phyloP scores from a whole-genome alignment of 371 early-diverging fungal species.

The Circinella umbellata region DNA sequence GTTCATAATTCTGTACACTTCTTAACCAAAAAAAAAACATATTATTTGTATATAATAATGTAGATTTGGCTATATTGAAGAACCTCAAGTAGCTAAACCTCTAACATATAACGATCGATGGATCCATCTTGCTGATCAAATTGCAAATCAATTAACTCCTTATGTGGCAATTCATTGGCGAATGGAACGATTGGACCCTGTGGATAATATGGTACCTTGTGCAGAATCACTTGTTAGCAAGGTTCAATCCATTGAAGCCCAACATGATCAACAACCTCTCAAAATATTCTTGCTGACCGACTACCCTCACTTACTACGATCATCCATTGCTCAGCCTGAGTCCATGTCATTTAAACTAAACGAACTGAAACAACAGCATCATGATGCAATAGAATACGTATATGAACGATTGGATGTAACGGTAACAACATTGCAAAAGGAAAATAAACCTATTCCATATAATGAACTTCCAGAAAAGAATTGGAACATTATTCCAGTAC shows the following conservation, averaged over 20 bases:
- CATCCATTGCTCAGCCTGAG: conserved; percentile 41
- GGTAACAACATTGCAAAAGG: conserved; percentile 27
- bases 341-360: conserved; percentile 41
- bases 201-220: conserved; percentile 44
- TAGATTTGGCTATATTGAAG: conserved; percentile 44
- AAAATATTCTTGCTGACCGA: conserved; percentile 48
- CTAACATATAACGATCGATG: conserved; percentile 39
- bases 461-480: conserved; percentile 80
- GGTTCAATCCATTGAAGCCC: conserved; percentile 20
- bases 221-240: conserved; percentile 38
- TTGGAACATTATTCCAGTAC: conserved; percentile 43
- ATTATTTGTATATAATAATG: background rate
- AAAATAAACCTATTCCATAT: conserved; percentile 62
- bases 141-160: conserved; percentile 39
- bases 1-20: too few species aligned
- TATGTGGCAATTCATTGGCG: conserved; percentile 59
- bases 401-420: conserved; percentile 40
- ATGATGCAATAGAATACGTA: conserved; percentile 42
- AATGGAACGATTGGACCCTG: conserved; percentile 54
- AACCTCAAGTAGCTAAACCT: conserved; percentile 31
- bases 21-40: background rate
- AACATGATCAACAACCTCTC: conserved; percentile 14
- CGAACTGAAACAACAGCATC: conserved; percentile 40
- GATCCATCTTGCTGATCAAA: conserved; percentile 36
- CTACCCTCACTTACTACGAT: conserved; percentile 47